Evolutionary conservation across 345 rosid genomes (phyloP).

Genomic region (Microcos paniculata): DNA sequence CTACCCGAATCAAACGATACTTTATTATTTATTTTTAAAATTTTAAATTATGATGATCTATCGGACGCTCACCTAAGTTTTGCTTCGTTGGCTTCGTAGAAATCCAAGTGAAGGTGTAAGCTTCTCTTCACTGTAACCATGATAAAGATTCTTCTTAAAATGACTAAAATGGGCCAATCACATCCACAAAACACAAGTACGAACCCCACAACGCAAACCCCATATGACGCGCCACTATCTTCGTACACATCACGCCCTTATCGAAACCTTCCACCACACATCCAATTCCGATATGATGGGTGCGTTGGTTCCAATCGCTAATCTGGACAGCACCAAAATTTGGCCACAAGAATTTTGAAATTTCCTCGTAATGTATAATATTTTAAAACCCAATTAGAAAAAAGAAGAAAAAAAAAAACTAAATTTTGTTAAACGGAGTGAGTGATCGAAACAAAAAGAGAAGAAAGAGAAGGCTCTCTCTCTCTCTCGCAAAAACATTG

Average conservation of each 20-base stretch:
- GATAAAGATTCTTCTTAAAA: too few relatives aligned
- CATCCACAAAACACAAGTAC: background rate
- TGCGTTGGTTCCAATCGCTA: background rate
- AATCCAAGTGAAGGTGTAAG: too few relatives aligned
- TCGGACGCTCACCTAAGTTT: too few relatives aligned
- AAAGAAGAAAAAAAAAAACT: background rate
- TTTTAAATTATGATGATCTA: too few relatives aligned
- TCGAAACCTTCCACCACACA: background rate
- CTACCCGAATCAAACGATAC: too few relatives aligned
- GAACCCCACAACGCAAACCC: too few relatives aligned
- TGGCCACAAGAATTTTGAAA: background rate
- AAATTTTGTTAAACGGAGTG: constrained; percentile 7
- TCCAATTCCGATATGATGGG: background rate
- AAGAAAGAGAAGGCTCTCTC: background rate
- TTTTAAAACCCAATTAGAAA: background rate
- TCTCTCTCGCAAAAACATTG: constrained; percentile 14
- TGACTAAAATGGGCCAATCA: background rate
- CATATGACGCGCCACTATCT: background rate
- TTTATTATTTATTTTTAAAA: too few relatives aligned
- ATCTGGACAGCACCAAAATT: background rate
- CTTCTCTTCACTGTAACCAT: too few relatives aligned
- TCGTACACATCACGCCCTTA: background rate
- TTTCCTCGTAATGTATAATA: too few relatives aligned
- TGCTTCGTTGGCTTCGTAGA: too few relatives aligned
- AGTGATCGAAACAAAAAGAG: background rate